Base-by-base conservation (phyloP, 2,329 filamentous ascomycete species). In the Sclerotinia trifoliorum region DNA sequence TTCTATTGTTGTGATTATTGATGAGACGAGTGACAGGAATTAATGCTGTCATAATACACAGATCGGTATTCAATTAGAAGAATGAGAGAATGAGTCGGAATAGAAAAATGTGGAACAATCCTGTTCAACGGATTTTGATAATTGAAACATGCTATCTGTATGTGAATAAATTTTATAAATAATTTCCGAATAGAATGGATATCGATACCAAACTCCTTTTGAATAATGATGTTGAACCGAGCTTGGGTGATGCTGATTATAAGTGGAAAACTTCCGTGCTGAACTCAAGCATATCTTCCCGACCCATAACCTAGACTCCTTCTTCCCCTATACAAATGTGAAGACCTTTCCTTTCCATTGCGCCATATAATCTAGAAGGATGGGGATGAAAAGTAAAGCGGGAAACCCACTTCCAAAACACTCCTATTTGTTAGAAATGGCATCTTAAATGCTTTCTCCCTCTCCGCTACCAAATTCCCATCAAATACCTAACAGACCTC, bases 201-300 rank as follows among this genome's bases (percentile, higher is more conserved):
- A 61, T 61, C 58, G 48, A 61, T 46, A 61, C 58, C 58, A n/a
- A 49, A 61, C 58, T 49, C 44, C 58, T 24, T 32, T 49, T 35
- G 7, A 32, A 15, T 24, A 44, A 35, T 4, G 3, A 48, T 48
- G 3, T 35, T 35, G 44, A 61, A 49, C 58, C 44, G 26, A 49
- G 11, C 19, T 24, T 49, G n/a, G 44, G 19, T 21, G 2, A 17
- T 32, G 26, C 17, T 46, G 24, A 60, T 21, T 29, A 46, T 44
- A 46, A 49, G 5, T 29, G 39, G 39, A 42, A 15, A 13, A 42
- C 35, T 24, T 48, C 26, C 26, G 21, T 35, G 26, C 26, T 48
- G n/a, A 48, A 19, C 44, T 32, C 15, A 17, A 15, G 10, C 10
- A 5, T 46, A 48, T 35, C 26, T 61, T 48, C 42, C 57, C 17